Percentiles rank a stretch among this genome's conserved stretches.
Conservation (phyloP, 1,284 basidiomycete genomes). For the Calocybe gambosa region DNA sequence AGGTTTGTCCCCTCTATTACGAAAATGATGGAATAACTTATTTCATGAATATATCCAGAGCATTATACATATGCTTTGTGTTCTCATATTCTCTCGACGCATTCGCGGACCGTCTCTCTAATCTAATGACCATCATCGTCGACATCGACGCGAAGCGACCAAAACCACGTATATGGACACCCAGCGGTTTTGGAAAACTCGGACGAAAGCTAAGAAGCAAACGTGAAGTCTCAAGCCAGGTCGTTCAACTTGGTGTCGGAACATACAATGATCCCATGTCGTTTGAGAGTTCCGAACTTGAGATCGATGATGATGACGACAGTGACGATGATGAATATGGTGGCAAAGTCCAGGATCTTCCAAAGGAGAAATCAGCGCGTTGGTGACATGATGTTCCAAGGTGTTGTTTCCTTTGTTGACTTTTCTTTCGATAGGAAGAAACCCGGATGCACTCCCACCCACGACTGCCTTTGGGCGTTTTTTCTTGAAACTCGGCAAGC, state of each 20-base stretch:
- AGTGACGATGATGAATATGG: too few relatives aligned
- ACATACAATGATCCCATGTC: slow-evolving; percentile 26
- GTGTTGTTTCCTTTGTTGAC: background rate
- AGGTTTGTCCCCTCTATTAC: slow-evolving; percentile 19
- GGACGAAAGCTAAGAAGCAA: slow-evolving; percentile 25
- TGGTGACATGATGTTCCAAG: background rate
- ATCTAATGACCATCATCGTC: slow-evolving; percentile 24
- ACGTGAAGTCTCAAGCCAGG: slow-evolving; percentile 12
- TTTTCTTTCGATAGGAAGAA: slow-evolving; percentile 18
- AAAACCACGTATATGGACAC: slow-evolving; percentile 32
- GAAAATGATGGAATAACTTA: background rate
- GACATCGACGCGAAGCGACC: slow-evolving; percentile 29
- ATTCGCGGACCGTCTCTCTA: slow-evolving; percentile 28
- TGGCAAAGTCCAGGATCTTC: slow-evolving; percentile 7
- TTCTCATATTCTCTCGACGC: slow-evolving; percentile 34
- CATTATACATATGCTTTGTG: slow-evolving; percentile 37
- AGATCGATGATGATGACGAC: slow-evolving; percentile 14
- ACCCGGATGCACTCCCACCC: slow-evolving; percentile 33
- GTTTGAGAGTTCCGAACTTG: slow-evolving; percentile 18
- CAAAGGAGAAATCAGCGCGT: slow-evolving; percentile 12
- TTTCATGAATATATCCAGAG: slow-evolving; percentile 19
- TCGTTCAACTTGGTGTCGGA: slow-evolving; percentile 27
- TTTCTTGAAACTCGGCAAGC: slow-evolving; percentile 21
- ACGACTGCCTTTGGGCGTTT: slow-evolving; percentile 24
- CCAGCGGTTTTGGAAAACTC: slow-evolving; percentile 31